Conservation (phyloP, 2,329 filamentous ascomycete species). For the Epichloe coenophiala region DNA sequence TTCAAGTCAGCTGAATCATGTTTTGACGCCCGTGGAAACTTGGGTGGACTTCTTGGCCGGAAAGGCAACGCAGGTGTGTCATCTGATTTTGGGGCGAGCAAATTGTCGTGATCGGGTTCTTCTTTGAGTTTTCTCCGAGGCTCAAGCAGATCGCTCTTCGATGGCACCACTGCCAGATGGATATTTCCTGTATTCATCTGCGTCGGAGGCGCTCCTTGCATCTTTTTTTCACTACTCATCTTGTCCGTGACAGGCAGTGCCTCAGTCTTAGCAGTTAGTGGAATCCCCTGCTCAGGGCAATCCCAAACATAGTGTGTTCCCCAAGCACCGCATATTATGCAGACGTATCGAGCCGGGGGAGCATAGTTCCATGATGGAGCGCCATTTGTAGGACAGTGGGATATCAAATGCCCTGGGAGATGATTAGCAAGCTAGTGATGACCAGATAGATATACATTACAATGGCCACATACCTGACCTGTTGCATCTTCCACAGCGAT, state of each 20-base stretch:
- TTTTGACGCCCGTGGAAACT: neutral
- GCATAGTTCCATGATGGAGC: neutral
- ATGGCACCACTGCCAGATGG: neutral
- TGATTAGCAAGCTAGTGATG: neutral
- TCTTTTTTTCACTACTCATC: neutral
- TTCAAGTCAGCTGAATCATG: neutral
- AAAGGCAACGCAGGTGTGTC: neutral
- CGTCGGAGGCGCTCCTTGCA: neutral
- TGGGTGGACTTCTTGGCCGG: neutral
- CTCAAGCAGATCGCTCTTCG: neutral
- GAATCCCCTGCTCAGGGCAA: neutral
- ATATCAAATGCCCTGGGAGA: neutral
- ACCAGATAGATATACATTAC: neutral
- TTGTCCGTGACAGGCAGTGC: neutral
- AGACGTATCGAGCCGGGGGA: constrained; percentile 2
- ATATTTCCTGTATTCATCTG: neutral
- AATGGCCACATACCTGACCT: neutral
- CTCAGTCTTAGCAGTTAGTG: neutral
- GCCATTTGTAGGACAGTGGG: neutral
- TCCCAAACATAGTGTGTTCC: constrained; percentile 3
- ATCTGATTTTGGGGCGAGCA: neutral
- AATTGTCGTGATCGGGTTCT: neutral
- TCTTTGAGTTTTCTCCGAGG: neutral
- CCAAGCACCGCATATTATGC: neutral
- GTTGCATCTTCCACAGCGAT: neutral